These are phyloP conservation scores for Fusarium avenaceum DNA, from an alignment of 2,329 filamentous ascomycete genomes.

Conservation along the genomic window DNA sequence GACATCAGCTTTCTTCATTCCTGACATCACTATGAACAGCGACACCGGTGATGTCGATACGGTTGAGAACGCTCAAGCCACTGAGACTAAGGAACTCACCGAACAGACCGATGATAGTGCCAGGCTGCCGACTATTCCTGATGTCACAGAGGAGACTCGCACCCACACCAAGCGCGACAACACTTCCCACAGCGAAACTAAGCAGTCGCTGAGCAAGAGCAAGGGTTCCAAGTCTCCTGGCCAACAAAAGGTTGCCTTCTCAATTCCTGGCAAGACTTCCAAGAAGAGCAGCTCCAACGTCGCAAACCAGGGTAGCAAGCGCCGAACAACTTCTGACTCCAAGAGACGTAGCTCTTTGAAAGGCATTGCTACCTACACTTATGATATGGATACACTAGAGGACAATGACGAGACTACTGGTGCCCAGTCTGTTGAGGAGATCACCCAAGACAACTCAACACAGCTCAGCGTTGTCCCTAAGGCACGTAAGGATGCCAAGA, in stretches of 20 bases:
- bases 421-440: conserved; percentile 52
- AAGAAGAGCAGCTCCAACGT: conserved; percentile 51
- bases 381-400: conserved; percentile 48
- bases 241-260: conserved; percentile 59
- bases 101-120: conserved; percentile 54
- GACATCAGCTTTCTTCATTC: conserved; percentile 71
- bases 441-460: conserved; percentile 53
- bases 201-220: conserved; percentile 49
- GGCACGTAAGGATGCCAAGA: conserved; percentile 41
- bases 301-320: conserved; percentile 61
- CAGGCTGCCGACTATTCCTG: conserved; percentile 46
- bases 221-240: conserved; percentile 46
- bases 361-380: conserved; percentile 34
- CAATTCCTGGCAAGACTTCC: conserved; percentile 56
- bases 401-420: conserved; percentile 56
- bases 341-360: conserved; percentile 42
- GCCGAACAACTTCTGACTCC: conserved; percentile 50
- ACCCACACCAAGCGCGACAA: conserved; percentile 50
- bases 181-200: conserved; percentile 49
- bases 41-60: conserved; percentile 47
- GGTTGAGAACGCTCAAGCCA: conserved; percentile 52
- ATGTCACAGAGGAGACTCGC: conserved; percentile 49
- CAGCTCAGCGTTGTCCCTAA: conserved; percentile 51
- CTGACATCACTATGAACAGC: conserved; percentile 68
- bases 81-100: conserved; percentile 51